Conservation (phyloP, 148 eudicot genomes). For the Rhododendron griersonianum region DNA sequence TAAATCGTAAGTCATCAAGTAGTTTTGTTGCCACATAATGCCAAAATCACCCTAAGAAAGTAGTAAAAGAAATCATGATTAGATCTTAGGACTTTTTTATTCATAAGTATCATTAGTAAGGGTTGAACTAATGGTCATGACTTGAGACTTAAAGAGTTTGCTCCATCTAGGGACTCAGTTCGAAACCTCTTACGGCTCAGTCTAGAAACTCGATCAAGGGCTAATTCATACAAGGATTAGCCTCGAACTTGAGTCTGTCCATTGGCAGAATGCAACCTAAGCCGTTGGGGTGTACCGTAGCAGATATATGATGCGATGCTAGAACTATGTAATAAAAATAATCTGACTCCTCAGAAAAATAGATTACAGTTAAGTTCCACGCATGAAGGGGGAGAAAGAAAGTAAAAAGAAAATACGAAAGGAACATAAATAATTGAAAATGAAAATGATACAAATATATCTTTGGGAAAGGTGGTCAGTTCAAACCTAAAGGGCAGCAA, state of each 20-base stretch:
- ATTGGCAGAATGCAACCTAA: not conserved
- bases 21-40: no score
- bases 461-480: slow-evolving; percentile 3
- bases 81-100: not conserved
- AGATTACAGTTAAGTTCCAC: not conserved
- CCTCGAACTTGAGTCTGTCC: not conserved
- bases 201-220: no score
- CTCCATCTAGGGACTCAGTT: not conserved
- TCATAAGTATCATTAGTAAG: not conserved
- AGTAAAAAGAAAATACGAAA: not conserved
- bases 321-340: not conserved
- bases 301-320: not conserved
- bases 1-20: no score
- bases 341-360: not conserved
- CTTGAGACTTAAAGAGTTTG: no score
- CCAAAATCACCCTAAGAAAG: no score
- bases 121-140: not conserved
- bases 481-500: slow-evolving; percentile 87
- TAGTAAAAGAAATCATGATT: not conserved
- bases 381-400: not conserved
- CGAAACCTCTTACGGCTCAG: no score
- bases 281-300: not conserved
- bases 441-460: not conserved
- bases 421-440: not conserved
- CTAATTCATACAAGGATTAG: no score